phyloP scores from a whole-genome alignment of 1,284 basidiomycete species.

The Calocybe gambosa region DNA sequence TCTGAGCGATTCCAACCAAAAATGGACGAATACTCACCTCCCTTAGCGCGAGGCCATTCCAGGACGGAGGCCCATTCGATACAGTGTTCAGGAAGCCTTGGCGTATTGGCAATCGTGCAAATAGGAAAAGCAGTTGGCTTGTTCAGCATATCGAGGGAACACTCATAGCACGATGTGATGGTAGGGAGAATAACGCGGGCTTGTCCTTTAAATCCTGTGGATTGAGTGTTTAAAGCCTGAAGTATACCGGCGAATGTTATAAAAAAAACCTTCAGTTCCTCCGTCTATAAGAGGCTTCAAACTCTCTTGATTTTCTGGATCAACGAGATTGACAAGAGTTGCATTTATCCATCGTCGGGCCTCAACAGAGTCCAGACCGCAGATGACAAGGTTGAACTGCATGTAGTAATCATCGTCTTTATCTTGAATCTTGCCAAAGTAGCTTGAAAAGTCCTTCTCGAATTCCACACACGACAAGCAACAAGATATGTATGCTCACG shows the following conservation, averaged over 20 bases:
- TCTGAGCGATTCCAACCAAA: slow-evolving; percentile 5
- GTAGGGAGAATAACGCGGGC: slow-evolving; percentile 96
- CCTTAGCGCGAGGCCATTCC: slow-evolving; percentile 92
- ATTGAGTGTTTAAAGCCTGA: slow-evolving; percentile 1
- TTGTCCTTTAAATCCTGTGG: slow-evolving; percentile 93
- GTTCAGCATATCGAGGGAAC: slow-evolving; percentile 96
- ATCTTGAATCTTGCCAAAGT: slow-evolving; percentile 97
- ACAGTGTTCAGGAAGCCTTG: slow-evolving; percentile 96
- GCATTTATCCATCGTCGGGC: slow-evolving; percentile 99
- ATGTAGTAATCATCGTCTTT: slow-evolving; percentile 95
- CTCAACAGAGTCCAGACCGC: slow-evolving; percentile 96
- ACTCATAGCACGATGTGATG: slow-evolving; percentile 96
- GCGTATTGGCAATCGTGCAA: slow-evolving; percentile 99
- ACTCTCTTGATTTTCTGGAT: slow-evolving; percentile 85
- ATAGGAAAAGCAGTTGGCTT: slow-evolving; percentile 97
- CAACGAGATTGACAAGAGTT: slow-evolving; percentile 91
- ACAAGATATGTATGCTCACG: slow-evolving; percentile 47
- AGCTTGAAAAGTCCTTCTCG: slow-evolving; percentile 40
- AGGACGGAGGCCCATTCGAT: slow-evolving; percentile 99
- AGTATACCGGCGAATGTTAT: too few species aligned
- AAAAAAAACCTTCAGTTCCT: slow-evolving; percentile 94
- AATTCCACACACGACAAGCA: not conserved
- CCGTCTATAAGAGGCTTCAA: slow-evolving; percentile 99
- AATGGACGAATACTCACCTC: slow-evolving; percentile 45
- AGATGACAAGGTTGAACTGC: slow-evolving; percentile 96